Conservation (phyloP, 139 green algal genomes). For the Tetraselmis striata region DNA sequence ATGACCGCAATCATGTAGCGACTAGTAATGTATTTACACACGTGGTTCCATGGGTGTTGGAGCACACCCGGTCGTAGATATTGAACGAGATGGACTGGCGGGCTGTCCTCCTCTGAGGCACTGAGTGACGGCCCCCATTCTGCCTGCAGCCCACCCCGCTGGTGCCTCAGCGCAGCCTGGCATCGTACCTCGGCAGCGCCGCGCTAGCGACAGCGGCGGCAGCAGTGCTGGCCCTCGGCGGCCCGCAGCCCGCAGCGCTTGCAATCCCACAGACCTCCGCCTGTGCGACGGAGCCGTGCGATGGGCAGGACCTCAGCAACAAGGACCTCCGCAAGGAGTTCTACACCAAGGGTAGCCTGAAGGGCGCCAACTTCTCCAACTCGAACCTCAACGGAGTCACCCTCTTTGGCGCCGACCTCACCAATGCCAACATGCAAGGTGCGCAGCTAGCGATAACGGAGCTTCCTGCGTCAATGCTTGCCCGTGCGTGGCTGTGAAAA, state of each 20-base stretch:
- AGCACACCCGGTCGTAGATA: too few species aligned
- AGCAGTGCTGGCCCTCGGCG: not conserved
- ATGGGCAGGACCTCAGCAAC: conserved; percentile 24
- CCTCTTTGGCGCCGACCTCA: conserved; percentile 30
- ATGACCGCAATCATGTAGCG: too few species aligned
- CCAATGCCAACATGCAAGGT: conserved; percentile 21
- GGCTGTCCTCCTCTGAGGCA: too few species aligned
- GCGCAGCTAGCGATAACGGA: not conserved
- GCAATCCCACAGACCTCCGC: conserved; percentile 33
- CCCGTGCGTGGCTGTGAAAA: too few species aligned
- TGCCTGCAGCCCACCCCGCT: too few species aligned
- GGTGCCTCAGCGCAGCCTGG: too few species aligned
- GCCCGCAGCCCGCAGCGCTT: not conserved
- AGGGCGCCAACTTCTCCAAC: conserved; percentile 30
- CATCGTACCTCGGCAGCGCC: not conserved
- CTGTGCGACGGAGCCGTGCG: conserved; percentile 33
- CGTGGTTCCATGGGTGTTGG: too few species aligned
- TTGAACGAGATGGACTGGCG: too few species aligned
- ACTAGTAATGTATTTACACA: too few species aligned
- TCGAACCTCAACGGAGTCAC: conserved; percentile 23
- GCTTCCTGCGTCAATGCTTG: not conserved
- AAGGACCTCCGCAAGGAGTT: conserved; percentile 25
- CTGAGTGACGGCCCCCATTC: too few species aligned
- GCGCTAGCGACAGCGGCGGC: not conserved
- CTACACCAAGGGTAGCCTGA: conserved; percentile 35